A percentile compares a stretch with the other conserved stretches of the same genome.
These are phyloP conservation scores for Metschnikowia amazonensis DNA, from an alignment of 805 yeast genomes.

Conservation along the genomic window DNA sequence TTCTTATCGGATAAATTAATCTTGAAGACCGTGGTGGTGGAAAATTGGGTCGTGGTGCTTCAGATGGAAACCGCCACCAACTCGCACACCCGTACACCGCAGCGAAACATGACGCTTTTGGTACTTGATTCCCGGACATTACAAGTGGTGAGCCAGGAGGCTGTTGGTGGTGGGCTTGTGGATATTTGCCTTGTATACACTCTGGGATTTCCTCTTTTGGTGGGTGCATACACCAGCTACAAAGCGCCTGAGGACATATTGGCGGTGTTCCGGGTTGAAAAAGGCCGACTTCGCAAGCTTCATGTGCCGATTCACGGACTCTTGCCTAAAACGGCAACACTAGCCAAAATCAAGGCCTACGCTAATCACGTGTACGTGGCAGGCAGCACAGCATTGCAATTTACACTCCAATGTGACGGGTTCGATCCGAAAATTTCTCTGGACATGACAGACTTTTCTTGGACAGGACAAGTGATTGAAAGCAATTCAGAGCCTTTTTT, in stretches of 20 bases:
- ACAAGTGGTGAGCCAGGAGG: background rate
- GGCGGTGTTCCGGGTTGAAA: slow-evolving; percentile 4
- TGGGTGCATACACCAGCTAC: slow-evolving; percentile 8
- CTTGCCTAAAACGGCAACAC: slow-evolving; percentile 7
- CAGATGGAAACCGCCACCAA: slow-evolving; percentile 5
- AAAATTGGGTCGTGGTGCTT: slow-evolving; percentile 6
- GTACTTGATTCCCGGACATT: slow-evolving; percentile 9
- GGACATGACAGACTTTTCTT: background rate
- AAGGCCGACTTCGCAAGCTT: slow-evolving; percentile 1
- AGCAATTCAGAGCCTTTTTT: slow-evolving; percentile 1
- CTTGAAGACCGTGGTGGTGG: slow-evolving; percentile 4
- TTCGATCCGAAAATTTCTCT: background rate
- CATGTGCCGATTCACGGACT: slow-evolving; percentile 3
- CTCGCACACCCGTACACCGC: slow-evolving; percentile 3
- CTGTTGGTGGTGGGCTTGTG: background rate
- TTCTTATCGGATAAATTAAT: slow-evolving; percentile 8
- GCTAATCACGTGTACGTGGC: slow-evolving; percentile 6
- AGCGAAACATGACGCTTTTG: slow-evolving; percentile 2
- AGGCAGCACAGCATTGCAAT: slow-evolving; percentile 4
- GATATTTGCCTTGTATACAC: slow-evolving; percentile 8
- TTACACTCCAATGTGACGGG: background rate
- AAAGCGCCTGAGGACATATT: slow-evolving; percentile 2
- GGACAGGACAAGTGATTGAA: slow-evolving; percentile 2
- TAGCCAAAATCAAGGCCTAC: slow-evolving; percentile 7
- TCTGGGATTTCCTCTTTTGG: background rate